phyloP scores from a whole-genome alignment of 805 yeast species.

The Candida ascalaphidarum region DNA sequence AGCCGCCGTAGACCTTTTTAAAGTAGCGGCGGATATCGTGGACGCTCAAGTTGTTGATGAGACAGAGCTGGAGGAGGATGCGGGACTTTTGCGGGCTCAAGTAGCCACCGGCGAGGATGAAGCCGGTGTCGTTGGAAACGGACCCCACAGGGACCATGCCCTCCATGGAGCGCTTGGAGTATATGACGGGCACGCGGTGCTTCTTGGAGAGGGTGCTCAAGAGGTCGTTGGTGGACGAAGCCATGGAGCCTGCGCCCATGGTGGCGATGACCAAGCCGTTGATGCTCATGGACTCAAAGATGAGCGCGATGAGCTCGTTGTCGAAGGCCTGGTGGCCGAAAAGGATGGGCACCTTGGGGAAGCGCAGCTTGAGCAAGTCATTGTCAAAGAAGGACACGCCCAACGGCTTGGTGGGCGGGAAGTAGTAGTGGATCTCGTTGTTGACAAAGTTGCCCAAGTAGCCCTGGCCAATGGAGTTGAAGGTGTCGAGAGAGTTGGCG shows the following conservation, averaged over 20 bases:
- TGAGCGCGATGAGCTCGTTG: constrained; percentile 37
- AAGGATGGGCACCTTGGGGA: constrained; percentile 44
- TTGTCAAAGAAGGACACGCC: constrained; percentile 32
- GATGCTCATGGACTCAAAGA: constrained; percentile 35
- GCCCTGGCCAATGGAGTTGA: constrained; percentile 61
- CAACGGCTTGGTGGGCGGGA: constrained; percentile 52
- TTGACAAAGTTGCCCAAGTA: constrained; percentile 64
- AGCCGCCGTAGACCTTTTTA: no score
- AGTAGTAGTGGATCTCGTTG: constrained; percentile 55
- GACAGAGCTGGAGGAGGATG: constrained; percentile 48
- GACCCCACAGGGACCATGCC: constrained; percentile 58
- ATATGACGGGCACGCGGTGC: constrained; percentile 45
- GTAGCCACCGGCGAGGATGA: constrained; percentile 50
- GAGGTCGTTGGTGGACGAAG: constrained; percentile 39
- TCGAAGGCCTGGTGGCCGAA: constrained; percentile 58
- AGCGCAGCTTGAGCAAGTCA: constrained; percentile 10
- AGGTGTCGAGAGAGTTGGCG: constrained; percentile 63
- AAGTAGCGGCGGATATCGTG: constrained; percentile 37
- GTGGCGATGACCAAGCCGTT: constrained; percentile 59
- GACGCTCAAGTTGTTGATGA: constrained; percentile 30
- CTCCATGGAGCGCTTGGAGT: constrained; percentile 61
- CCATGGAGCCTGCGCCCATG: constrained; percentile 64
- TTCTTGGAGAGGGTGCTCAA: constrained; percentile 29
- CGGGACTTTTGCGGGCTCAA: constrained; percentile 60
- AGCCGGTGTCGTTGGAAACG: constrained; percentile 28